These are phyloP conservation scores for Phytophthora aleatoria DNA, from an alignment of 352 stramenopile species.

Conservation along the genomic window DNA sequence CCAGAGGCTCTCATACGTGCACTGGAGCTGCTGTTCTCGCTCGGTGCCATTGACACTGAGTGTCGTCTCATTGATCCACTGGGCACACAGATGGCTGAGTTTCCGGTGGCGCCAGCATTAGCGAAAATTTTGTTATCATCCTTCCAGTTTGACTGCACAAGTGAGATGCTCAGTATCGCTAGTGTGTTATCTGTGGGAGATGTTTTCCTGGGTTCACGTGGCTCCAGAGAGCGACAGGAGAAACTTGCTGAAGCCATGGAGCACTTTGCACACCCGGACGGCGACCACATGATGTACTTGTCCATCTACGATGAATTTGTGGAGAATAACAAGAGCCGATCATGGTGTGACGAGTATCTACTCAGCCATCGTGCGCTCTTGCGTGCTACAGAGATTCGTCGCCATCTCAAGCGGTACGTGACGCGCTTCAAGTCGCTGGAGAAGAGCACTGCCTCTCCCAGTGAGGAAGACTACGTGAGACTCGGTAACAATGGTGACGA, in stretches of 20 bases:
- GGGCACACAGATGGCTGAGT: constrained; percentile 96
- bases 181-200: constrained; percentile 95
- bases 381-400: constrained; percentile 68
- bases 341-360: constrained; percentile 81
- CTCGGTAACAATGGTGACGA: constrained; percentile 15
- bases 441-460: not conserved
- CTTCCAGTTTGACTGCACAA: constrained; percentile 80
- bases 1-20: constrained; percentile 74
- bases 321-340: constrained; percentile 58
- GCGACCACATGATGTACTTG: constrained; percentile 76
- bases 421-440: constrained; percentile 48
- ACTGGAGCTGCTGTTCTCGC: constrained; percentile 70
- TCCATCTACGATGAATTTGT: constrained; percentile 77
- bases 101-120: constrained; percentile 94
- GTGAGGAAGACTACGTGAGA: constrained; percentile 23
- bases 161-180: constrained; percentile 95
- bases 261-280: constrained; percentile 66
- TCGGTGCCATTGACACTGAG: constrained; percentile 63
- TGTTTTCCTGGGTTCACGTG: constrained; percentile 65
- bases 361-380: constrained; percentile 61
- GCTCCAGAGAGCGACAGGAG: constrained; percentile 68
- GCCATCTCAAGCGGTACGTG: constrained; percentile 71
- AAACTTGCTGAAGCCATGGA: constrained; percentile 74
- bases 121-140: constrained; percentile 76
- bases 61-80: constrained; percentile 78